Evolutionary conservation across 768 basidiomycete genomes (phyloP).

Genomic region (Suillus americanus): DNA sequence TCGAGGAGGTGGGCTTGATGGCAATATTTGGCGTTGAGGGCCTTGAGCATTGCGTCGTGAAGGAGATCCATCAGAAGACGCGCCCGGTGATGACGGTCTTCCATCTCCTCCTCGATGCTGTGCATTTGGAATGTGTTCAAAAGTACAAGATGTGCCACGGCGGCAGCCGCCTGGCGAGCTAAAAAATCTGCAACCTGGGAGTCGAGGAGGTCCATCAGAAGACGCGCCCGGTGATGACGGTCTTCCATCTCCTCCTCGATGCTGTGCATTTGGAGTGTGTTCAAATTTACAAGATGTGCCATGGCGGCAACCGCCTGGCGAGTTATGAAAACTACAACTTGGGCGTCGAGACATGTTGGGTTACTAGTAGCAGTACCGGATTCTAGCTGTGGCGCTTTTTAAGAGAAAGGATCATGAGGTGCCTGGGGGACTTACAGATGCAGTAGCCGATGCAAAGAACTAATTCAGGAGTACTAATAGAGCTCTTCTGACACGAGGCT

Average conservation of each 20-base stretch:
- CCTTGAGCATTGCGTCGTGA: slow-evolving; percentile 7
- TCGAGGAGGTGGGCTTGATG: slow-evolving; percentile 13
- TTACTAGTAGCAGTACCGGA: neutral
- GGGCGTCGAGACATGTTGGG: slow-evolving; percentile 8
- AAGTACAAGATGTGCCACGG: slow-evolving; percentile 38
- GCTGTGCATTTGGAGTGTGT: neutral
- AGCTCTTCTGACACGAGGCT: slow-evolving; percentile 3
- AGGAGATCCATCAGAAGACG: slow-evolving; percentile 10
- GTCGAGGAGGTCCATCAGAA: slow-evolving; percentile 9
- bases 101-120: slow-evolving; percentile 18
- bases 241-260: slow-evolving; percentile 18
- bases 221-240: slow-evolving; percentile 8
- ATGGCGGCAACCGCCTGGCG: slow-evolving; percentile 45
- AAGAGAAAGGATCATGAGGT: slow-evolving; percentile 5
- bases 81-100: slow-evolving; percentile 6
- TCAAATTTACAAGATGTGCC: slow-evolving; percentile 37
- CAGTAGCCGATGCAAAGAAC: neutral
- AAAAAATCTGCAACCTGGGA: slow-evolving; percentile 28
- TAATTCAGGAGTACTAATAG: neutral
- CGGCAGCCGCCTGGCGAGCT: slow-evolving; percentile 46
- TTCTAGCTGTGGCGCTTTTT: neutral
- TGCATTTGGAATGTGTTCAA: slow-evolving; percentile 2
- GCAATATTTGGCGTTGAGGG: slow-evolving; percentile 17
- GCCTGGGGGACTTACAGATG: slow-evolving; percentile 3
- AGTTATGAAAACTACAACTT: slow-evolving; percentile 42